A percentile compares a stretch with the other conserved stretches of the same genome.
Conservation (phyloP, 208 protist species). For the Leishmania lainsoni region DNA sequence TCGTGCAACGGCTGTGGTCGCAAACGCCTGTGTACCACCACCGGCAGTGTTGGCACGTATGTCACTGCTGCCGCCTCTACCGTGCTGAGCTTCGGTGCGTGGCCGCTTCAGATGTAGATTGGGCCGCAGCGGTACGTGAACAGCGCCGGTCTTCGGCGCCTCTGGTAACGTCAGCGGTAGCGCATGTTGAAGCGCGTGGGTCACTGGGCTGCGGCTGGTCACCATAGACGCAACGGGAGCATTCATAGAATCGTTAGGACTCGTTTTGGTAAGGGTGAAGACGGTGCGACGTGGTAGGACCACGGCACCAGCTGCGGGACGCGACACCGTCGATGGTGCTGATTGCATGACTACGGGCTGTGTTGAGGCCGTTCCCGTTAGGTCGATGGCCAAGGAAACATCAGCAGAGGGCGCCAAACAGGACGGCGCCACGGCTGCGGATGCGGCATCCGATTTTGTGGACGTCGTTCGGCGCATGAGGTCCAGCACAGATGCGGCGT, state of each 20-base stretch:
- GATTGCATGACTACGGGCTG: not conserved
- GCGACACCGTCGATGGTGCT: not conserved
- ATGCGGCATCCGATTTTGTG: not conserved
- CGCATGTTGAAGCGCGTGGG: no score
- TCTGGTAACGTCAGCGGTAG: not conserved
- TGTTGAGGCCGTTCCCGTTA: not conserved
- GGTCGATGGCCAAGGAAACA: conserved; percentile 12
- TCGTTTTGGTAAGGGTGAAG: conserved; percentile 28
- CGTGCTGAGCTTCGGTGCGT: conserved; percentile 8
- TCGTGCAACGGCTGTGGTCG: not conserved
- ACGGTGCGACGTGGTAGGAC: conserved; percentile 31
- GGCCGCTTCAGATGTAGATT: conserved; percentile 32
- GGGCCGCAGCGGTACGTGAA: conserved; percentile 22
- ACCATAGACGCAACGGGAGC: not conserved
- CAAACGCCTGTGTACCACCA: not conserved
- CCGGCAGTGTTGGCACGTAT: not conserved
- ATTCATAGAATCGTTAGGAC: not conserved
- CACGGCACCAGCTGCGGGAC: not conserved
- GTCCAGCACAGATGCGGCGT: conserved; percentile 28
- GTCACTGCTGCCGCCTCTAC: not conserved
- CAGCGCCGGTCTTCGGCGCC: not conserved
- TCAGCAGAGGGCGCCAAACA: not conserved
- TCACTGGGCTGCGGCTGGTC: not conserved
- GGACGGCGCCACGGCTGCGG: not conserved
- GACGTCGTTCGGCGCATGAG: conserved; percentile 20